Conservation (phyloP, 768 basidiomycete genomes). For the Boletus rex-veris region DNA sequence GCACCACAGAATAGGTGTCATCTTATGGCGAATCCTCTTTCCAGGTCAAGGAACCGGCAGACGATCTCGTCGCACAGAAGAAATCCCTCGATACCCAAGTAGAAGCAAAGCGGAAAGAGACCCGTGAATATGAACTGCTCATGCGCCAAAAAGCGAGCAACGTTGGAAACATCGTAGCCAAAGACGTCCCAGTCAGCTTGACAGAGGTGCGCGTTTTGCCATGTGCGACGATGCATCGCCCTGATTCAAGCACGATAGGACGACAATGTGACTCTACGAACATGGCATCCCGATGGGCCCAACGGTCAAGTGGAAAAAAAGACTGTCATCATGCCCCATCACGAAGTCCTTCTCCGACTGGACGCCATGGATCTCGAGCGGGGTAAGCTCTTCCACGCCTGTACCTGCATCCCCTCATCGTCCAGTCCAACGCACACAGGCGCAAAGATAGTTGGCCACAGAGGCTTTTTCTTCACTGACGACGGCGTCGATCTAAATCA, state of each 20-base stretch:
- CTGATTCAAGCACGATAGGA: slow-evolving; percentile 50
- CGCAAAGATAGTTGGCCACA: slow-evolving; percentile 89
- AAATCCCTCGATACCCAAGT: slow-evolving; percentile 81
- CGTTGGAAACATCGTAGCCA: slow-evolving; percentile 92
- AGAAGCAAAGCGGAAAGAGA: slow-evolving; percentile 68
- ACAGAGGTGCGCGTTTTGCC: slow-evolving; percentile 61
- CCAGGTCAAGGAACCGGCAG: slow-evolving; percentile 88
- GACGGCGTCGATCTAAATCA: slow-evolving; percentile 98
- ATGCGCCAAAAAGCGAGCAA: slow-evolving; percentile 80
- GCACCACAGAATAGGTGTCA: background rate
- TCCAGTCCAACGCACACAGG: slow-evolving; percentile 42
- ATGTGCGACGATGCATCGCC: background rate
- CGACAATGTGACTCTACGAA: slow-evolving; percentile 78
- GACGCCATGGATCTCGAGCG: slow-evolving; percentile 98
- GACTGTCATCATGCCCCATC: slow-evolving; percentile 88
- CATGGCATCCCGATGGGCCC: slow-evolving; percentile 83
- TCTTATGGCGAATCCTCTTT: background rate
- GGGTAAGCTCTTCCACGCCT: slow-evolving; percentile 42
- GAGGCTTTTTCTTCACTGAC: slow-evolving; percentile 94
- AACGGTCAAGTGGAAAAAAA: slow-evolving; percentile 68
- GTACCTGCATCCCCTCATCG: background rate
- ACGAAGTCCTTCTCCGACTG: slow-evolving; percentile 89
- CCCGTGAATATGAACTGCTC: slow-evolving; percentile 67
- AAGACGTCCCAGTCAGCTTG: slow-evolving; percentile 76
- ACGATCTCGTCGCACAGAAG: slow-evolving; percentile 83